phyloP scores from a whole-genome alignment of 2,329 filamentous ascomycete genomes.

The Byssochlamys sp. region DNA sequence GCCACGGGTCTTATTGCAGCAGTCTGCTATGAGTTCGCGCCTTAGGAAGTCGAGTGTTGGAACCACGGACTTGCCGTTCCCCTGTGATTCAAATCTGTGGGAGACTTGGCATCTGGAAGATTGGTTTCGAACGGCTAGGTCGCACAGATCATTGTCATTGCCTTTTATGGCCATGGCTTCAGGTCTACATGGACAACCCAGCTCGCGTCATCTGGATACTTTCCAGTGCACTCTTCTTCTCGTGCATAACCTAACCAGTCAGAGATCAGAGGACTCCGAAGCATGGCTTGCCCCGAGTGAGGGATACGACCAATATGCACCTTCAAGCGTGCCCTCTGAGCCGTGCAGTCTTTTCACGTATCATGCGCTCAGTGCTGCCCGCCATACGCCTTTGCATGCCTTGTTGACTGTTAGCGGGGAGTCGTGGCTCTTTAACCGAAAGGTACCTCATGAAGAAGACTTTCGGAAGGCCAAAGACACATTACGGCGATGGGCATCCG shows the following conservation, averaged over 20 bases:
- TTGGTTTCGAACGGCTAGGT: constrained; percentile 17
- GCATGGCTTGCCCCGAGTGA: constrained; percentile 1
- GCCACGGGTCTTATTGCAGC: constrained; percentile 19
- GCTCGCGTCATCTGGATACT: constrained; percentile 8
- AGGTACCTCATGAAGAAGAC: constrained; percentile 22
- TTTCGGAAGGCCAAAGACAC: constrained; percentile 20
- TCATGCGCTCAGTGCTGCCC: constrained; percentile 20
- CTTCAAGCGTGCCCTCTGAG: neutral
- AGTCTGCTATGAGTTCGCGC: constrained; percentile 5
- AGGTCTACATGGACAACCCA: constrained; percentile 2
- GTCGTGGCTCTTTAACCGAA: constrained; percentile 28
- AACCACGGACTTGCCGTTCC: constrained; percentile 19
- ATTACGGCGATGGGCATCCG: constrained; percentile 20
- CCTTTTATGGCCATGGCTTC: constrained; percentile 8
- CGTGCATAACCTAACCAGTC: constrained; percentile 9
- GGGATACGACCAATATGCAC: neutral
- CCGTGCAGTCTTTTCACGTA: constrained; percentile 17
- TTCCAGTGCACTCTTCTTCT: constrained; percentile 17
- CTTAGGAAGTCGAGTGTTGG: constrained; percentile 5
- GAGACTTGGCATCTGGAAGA: constrained; percentile 16
- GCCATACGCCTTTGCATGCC: constrained; percentile 20
- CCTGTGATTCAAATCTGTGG: constrained; percentile 24
- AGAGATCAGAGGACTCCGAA: constrained; percentile 5
- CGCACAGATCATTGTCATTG: constrained; percentile 8
- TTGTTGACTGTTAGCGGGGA: constrained; percentile 26